Conservation (phyloP, 192 early-diverging fungal species). For the Umbelopsis vinacea region DNA sequence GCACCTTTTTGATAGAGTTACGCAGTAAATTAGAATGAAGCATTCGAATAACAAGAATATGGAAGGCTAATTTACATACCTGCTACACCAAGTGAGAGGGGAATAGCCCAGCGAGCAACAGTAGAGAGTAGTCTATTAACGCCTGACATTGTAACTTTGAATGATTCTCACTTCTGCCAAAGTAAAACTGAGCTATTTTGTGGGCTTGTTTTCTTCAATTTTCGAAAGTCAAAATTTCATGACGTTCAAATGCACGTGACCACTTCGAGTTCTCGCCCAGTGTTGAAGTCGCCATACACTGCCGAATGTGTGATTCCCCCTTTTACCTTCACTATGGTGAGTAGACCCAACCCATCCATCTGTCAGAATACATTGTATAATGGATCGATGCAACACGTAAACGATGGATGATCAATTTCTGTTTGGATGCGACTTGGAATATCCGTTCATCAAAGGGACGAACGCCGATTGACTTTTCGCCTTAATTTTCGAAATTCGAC, state of each 20-base stretch:
- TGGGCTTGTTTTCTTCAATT: slow-evolving; percentile 5
- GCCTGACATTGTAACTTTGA: slow-evolving; percentile 1
- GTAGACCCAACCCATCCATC: neutral
- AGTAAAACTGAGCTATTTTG: neutral
- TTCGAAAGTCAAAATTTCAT: slow-evolving; percentile 1
- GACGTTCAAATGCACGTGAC: slow-evolving; percentile 19
- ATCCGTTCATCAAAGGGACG: neutral
- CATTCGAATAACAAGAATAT: neutral
- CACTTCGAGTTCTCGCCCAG: neutral
- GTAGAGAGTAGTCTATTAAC: slow-evolving; percentile 51
- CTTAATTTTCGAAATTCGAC: slow-evolving; percentile 1
- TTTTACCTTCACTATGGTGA: slow-evolving; percentile 22
- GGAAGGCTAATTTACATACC: slow-evolving; percentile 31
- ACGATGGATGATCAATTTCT: slow-evolving; percentile 6
- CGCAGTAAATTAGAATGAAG: neutral
- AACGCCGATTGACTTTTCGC: neutral
- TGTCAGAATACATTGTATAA: neutral
- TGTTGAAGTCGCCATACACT: slow-evolving; percentile 1
- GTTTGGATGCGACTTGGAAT: neutral
- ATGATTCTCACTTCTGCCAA: slow-evolving; percentile 19
- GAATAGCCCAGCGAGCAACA: slow-evolving; percentile 82
- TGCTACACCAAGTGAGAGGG: slow-evolving; percentile 68
- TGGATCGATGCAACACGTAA: neutral
- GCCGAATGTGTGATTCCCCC: slow-evolving; percentile 5
- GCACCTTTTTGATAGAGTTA: slow-evolving; percentile 27